phyloP scores from a whole-genome alignment of 2,329 filamentous ascomycete genomes.

The Cladophialophora chaetospira region DNA sequence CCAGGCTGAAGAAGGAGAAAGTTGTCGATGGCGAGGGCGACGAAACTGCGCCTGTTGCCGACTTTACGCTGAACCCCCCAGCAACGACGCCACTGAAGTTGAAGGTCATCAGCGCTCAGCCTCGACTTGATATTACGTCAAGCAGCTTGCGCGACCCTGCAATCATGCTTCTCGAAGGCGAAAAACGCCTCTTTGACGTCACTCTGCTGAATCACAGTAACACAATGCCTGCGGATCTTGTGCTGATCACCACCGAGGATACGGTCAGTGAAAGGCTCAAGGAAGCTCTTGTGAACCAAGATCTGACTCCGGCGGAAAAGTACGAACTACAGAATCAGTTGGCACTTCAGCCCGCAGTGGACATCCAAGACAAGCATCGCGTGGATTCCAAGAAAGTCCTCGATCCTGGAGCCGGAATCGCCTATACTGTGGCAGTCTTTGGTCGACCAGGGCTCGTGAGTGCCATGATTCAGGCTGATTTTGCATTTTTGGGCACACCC shows the following conservation, averaged over 20 bases:
- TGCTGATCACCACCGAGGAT: conserved; percentile 87
- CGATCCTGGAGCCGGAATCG: conserved; percentile 41
- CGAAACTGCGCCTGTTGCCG: not conserved
- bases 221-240: conserved; percentile 73
- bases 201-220: conserved; percentile 76
- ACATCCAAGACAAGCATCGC: conserved; percentile 15
- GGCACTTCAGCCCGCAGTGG: conserved; percentile 66
- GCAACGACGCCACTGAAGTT: conserved; percentile 20
- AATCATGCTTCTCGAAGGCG: conserved; percentile 90
- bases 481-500: conserved; percentile 74
- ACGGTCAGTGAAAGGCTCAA: conserved; percentile 79
- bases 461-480: conserved; percentile 80
- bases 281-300: conserved; percentile 71
- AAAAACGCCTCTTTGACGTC: conserved; percentile 74
- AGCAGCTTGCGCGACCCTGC: conserved; percentile 80
- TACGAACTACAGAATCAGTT: conserved; percentile 85
- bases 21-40: conserved; percentile 50
- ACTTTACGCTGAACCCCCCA: conserved; percentile 11
- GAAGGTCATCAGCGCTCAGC: conserved; percentile 74
- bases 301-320: conserved; percentile 74
- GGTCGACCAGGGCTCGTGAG: conserved; percentile 83
- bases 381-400: conserved; percentile 19
- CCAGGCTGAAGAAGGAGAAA: not conserved
- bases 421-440: conserved; percentile 80
- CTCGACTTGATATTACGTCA: conserved; percentile 72